Base-by-base conservation (phyloP, 2,329 filamentous ascomycete species). In the Xylariaceae sp. region DNA sequence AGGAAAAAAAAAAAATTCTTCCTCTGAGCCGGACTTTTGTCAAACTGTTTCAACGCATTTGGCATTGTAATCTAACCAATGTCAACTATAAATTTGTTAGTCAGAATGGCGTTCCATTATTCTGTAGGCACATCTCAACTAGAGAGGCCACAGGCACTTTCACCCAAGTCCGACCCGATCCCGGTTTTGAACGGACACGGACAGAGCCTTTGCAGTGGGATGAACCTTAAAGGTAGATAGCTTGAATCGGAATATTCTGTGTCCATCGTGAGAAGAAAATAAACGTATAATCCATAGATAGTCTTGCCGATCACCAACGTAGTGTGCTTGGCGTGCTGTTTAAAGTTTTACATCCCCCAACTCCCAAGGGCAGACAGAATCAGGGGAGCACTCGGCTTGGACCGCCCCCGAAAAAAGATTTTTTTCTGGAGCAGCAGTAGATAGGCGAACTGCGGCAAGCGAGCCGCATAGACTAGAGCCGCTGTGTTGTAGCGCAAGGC, bases 171-270 rank as follows among this genome's bases (percentile, higher is more conserved):
- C 17, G 14, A 9, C 5, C 12, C 16, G 4, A n/a, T n/a, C n/a
- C n/a, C n/a, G n/a, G n/a, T n/a, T n/a, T n/a, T n/a, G n/a, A n/a
- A n/a, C n/a, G n/a, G n/a, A n/a, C n/a, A n/a, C n/a, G n/a, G n/a
- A n/a, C n/a, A n/a, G n/a, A n/a, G n/a, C n/a, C n/a, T n/a, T n/a
- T n/a, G n/a, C n/a, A n/a, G n/a, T n/a, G n/a, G n/a, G n/a, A n/a
- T n/a, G n/a, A n/a, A n/a, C n/a, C n/a, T n/a, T n/a, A n/a, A n/a
- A n/a, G 19, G 28, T 6, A 21, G n/a, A 17, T 45, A 17, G 50
- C 44, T 45, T n/a, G 19, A 51, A 58, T 58, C 56, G 53, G n/a
- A 34, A 29, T 40, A 50, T 51, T 51, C 28, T 23, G 51, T 43
- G 56, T 47, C 23, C 46, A 58, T 55, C 56, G 46, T 28, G 26